phyloP scores from a whole-genome alignment of 1,139 yeast species.

The Pichia sp. region DNA sequence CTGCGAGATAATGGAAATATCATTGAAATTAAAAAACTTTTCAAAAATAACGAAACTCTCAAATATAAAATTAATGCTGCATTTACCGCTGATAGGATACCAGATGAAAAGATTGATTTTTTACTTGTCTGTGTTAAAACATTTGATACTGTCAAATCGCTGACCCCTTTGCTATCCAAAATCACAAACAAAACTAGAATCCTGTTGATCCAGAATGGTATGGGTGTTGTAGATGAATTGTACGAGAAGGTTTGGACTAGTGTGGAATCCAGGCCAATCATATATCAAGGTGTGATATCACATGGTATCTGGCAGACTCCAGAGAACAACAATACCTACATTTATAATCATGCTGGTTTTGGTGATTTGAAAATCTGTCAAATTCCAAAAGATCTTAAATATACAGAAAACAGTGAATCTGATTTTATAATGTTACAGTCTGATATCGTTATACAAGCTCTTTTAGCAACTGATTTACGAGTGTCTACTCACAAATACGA shows the following conservation, averaged over 20 bases:
- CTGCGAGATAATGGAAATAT: slow-evolving; percentile 16
- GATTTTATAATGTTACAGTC: slow-evolving; percentile 10
- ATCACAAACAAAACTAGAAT: slow-evolving; percentile 40
- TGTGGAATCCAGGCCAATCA: slow-evolving; percentile 38
- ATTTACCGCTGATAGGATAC: slow-evolving; percentile 13
- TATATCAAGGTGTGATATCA: slow-evolving; percentile 69
- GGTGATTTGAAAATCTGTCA: slow-evolving; percentile 53
- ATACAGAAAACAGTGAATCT: slow-evolving; percentile 6
- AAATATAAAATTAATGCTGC: slow-evolving; percentile 18
- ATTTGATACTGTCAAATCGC: slow-evolving; percentile 25
- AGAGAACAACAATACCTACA: slow-evolving; percentile 33
- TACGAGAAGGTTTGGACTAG: slow-evolving; percentile 50
- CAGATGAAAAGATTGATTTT: slow-evolving; percentile 21
- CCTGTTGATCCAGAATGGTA: slow-evolving; percentile 68
- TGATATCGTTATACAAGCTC: slow-evolving; percentile 16
- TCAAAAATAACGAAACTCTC: slow-evolving; percentile 14
- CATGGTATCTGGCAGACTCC: slow-evolving; percentile 59
- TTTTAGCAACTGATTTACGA: slow-evolving; percentile 15
- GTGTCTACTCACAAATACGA: slow-evolving; percentile 29
- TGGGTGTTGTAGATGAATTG: slow-evolving; percentile 54
- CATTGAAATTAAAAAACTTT: slow-evolving; percentile 21
- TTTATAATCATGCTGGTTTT: slow-evolving; percentile 56
- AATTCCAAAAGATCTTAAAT: slow-evolving; percentile 28
- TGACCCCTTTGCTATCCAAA: slow-evolving; percentile 20
- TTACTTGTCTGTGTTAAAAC: slow-evolving; percentile 29